These are phyloP conservation scores for Mariannaea elegans DNA, from an alignment of 2,329 filamentous ascomycete species.

Conservation along the genomic window DNA sequence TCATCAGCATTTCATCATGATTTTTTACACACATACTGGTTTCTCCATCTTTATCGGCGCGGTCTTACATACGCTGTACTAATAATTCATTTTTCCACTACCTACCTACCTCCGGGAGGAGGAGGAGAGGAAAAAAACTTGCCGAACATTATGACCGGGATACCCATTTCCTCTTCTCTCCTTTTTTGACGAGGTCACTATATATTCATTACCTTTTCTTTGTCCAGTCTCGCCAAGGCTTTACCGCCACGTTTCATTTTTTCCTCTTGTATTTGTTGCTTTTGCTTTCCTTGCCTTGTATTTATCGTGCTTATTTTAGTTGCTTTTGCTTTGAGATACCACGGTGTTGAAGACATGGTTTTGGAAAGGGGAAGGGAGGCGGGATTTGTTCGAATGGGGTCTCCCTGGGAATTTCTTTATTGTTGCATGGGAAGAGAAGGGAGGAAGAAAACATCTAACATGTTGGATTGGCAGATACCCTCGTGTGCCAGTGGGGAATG, in stretches of 20 bases:
- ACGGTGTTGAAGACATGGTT: slow-evolving; percentile 31
- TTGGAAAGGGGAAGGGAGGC: slow-evolving; percentile 2
- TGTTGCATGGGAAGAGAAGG: slow-evolving; percentile 12
- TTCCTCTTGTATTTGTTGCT: slow-evolving; percentile 5
- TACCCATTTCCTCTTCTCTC: slow-evolving; percentile 32
- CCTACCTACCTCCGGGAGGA: slow-evolving; percentile 29
- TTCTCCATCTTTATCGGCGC: slow-evolving; percentile 17
- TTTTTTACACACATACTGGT: slow-evolving; percentile 24
- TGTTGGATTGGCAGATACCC: slow-evolving; percentile 21
- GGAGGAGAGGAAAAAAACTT: slow-evolving; percentile 23
- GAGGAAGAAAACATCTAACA: not conserved
- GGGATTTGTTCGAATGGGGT: slow-evolving; percentile 10
- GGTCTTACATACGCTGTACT: slow-evolving; percentile 34
- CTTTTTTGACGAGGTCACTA: slow-evolving; percentile 32
- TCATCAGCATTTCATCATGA: slow-evolving; percentile 19
- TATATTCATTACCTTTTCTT: slow-evolving; percentile 15
- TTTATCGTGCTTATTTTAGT: slow-evolving; percentile 13
- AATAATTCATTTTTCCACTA: slow-evolving; percentile 28
- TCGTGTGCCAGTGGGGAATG: slow-evolving; percentile 13
- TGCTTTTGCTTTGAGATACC: slow-evolving; percentile 40
- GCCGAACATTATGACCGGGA: slow-evolving; percentile 35
- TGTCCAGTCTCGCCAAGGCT: slow-evolving; percentile 11
- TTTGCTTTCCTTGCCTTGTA: slow-evolving; percentile 10
- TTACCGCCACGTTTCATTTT: slow-evolving; percentile 13
- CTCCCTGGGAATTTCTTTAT: not conserved